phyloP scores from a whole-genome alignment of 345 rosid genomes.

The Arabis alpina region DNA sequence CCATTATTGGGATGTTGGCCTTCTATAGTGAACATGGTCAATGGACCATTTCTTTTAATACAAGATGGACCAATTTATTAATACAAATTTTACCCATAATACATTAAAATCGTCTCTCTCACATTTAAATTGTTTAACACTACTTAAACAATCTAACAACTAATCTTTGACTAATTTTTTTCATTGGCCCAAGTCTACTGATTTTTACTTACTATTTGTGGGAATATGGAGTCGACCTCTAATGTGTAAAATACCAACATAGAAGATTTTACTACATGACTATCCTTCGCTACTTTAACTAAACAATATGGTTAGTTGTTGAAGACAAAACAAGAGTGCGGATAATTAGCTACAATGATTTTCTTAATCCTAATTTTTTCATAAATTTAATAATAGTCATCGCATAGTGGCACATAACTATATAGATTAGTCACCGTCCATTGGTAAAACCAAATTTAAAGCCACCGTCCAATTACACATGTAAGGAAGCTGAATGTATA shows the following conservation, averaged over 20 bases:
- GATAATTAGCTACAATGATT: neutral
- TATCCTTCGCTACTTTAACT: neutral
- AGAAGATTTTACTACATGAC: no score
- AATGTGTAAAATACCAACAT: no score
- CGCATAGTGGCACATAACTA: neutral
- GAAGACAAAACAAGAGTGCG: neutral
- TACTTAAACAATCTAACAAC: neutral
- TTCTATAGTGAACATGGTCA: constrained; percentile 26
- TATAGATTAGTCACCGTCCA: constrained; percentile 25
- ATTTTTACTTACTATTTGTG: no score
- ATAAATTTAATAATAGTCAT: constrained; percentile 1
- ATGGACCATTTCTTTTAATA: neutral
- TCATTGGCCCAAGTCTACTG: no score
- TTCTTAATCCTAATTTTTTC: neutral
- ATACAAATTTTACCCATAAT: neutral
- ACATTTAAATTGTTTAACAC: no score
- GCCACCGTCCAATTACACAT: constrained; percentile 23
- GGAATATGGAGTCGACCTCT: no score
- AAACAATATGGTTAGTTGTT: neutral
- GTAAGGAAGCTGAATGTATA: neutral
- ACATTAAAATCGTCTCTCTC: neutral
- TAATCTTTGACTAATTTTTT: no score
- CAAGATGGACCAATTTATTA: no score
- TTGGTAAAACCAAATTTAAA: constrained; percentile 8
- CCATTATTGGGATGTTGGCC: constrained; percentile 24